A percentile compares a stretch with the other conserved stretches of the same genome.
These are phyloP conservation scores for Turnera subulata DNA, from an alignment of 345 rosid genomes.

Conservation along the genomic window DNA sequence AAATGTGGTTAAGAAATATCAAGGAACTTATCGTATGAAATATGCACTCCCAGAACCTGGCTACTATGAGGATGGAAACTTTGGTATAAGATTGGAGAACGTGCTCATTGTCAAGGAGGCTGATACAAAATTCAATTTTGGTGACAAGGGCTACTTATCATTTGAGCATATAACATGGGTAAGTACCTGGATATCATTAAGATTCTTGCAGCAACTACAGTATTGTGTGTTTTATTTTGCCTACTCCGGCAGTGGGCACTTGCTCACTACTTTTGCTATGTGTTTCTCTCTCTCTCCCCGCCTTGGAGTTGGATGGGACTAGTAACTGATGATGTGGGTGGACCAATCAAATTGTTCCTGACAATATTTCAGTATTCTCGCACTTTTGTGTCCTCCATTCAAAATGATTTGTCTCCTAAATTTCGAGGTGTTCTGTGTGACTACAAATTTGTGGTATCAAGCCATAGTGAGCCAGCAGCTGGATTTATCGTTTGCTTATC, in stretches of 20 bases:
- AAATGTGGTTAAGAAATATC: neutral
- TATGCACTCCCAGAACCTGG: conserved; percentile 14
- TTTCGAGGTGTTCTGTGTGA: no score
- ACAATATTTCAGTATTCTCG: no score
- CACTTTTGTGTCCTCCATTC: no score
- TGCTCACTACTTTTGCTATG: neutral
- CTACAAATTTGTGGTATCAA: no score
- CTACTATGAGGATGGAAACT: conserved; percentile 42
- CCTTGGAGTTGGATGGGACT: no score
- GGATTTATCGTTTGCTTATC: no score
- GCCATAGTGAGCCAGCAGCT: no score
- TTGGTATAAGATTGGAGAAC: conserved; percentile 95
- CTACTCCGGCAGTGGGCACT: neutral
- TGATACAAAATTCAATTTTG: conserved; percentile 75
- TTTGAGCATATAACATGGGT: conserved; percentile 99
- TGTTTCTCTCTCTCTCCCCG: neutral
- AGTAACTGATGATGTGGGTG: no score
- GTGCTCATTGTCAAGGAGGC: conserved; percentile 75
- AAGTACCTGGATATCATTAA: conserved; percentile 12
- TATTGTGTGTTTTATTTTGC: neutral
- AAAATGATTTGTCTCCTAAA: no score
- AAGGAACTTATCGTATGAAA: neutral
- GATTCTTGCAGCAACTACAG: neutral
- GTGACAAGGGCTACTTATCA: conserved; percentile 80
- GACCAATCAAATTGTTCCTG: no score